A percentile compares a stretch with the other conserved stretches of the same genome.
Conservation (phyloP, 1,284 basidiomycete species). For the Cutaneotrichosporon sp. region DNA sequence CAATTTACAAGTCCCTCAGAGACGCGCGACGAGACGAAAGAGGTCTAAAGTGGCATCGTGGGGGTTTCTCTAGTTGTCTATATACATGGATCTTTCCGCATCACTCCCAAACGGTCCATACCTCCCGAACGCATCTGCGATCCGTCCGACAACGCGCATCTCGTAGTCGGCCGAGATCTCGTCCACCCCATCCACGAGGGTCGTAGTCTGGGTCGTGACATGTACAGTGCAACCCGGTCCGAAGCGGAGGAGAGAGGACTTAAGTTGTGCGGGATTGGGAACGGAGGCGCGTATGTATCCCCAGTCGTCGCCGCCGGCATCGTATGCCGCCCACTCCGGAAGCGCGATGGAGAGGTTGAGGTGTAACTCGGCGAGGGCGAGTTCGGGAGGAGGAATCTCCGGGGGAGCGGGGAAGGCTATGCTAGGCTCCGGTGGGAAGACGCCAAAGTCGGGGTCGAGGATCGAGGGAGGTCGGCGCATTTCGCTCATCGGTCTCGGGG, state of each 20-base stretch:
- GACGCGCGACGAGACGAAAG: too few species aligned
- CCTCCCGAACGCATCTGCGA: not conserved
- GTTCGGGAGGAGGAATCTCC: not conserved
- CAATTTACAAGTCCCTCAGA: too few species aligned
- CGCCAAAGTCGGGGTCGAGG: not conserved
- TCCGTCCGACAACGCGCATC: not conserved
- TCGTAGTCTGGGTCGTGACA: not conserved
- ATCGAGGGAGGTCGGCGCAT: not conserved
- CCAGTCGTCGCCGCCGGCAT: constrained; percentile 7
- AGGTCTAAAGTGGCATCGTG: too few species aligned
- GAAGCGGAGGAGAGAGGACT: not conserved
- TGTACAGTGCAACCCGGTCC: not conserved
- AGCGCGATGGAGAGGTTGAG: not conserved
- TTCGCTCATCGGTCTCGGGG: not conserved
- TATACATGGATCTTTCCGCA: not conserved
- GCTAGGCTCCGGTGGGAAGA: not conserved
- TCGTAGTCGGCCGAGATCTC: constrained; percentile 8
- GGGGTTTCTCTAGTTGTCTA: not conserved
- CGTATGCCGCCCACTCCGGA: constrained; percentile 3
- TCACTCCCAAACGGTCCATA: not conserved
- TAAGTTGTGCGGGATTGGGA: not conserved
- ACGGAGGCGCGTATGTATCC: constrained; percentile 3
- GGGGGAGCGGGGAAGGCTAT: not conserved
- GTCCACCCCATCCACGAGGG: not conserved
- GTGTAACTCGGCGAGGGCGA: not conserved